Conservation (phyloP, 768 basidiomycete genomes). For the Clitopilus hobsonii region DNA sequence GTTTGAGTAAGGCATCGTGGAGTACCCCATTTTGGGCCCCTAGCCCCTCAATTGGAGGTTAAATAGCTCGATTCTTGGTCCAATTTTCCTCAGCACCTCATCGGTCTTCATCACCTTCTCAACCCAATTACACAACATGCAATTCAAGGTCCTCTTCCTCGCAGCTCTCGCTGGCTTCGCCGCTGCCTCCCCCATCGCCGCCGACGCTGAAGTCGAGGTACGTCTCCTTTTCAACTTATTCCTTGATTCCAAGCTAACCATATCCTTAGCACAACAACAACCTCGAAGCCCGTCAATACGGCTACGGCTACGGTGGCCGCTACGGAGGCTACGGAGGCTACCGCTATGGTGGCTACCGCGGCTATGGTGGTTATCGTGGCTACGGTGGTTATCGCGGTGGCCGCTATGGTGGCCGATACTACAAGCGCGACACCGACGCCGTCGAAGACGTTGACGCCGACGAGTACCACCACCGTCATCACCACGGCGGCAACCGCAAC, state of each 20-base stretch:
- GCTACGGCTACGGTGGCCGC: not conserved
- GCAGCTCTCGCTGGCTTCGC: not conserved
- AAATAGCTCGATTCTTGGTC: not conserved
- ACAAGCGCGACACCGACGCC: not conserved
- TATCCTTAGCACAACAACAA: not conserved
- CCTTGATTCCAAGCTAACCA: not conserved
- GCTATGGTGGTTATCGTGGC: not conserved
- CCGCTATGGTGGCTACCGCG: not conserved
- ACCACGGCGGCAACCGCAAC: too few relatives aligned
- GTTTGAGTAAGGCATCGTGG: not conserved
- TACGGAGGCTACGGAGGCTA: not conserved
- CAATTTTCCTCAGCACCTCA: not conserved
- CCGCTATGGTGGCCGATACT: not conserved
- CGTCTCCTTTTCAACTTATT: not conserved
- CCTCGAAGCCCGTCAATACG: not conserved
- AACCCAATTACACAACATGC: not conserved
- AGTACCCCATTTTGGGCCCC: not conserved
- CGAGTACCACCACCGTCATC: too few relatives aligned
- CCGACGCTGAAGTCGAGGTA: not conserved
- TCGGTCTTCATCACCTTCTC: not conserved
- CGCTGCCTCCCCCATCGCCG: not conserved
- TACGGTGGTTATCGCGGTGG: not conserved
- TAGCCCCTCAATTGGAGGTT: not conserved
- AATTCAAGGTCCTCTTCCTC: not conserved
- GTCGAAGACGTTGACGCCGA: not conserved